A percentile compares a stretch with the other conserved stretches of the same genome.
Evolutionary conservation across 139 green algal species (phyloP).

Genomic region (Axilococcus clingmanii): DNA sequence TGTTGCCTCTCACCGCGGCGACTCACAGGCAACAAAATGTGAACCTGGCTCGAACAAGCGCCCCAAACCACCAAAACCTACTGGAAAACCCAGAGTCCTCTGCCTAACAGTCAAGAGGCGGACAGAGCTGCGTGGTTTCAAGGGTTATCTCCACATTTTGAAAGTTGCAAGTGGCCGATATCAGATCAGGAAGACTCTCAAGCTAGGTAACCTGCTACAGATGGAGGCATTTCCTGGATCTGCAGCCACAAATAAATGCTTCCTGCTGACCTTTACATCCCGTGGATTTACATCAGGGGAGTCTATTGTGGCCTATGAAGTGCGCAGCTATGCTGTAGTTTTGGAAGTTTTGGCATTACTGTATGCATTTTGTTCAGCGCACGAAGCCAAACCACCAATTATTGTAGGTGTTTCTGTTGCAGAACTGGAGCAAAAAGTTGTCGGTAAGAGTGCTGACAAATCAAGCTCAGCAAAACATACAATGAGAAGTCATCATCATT

Average conservation of each 20-base stretch:
- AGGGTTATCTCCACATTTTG: constrained; percentile 32
- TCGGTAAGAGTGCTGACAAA: too few relatives aligned
- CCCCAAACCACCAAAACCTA: constrained; percentile 14
- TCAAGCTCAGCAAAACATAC: constrained; percentile 18
- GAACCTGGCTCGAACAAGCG: neutral
- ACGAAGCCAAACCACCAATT: neutral
- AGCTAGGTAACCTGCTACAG: constrained; percentile 23
- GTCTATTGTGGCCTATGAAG: constrained; percentile 17
- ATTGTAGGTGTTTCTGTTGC: neutral
- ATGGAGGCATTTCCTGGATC: constrained; percentile 25
- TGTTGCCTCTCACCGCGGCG: neutral
- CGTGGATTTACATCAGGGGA: constrained; percentile 29
- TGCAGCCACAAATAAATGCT: constrained; percentile 1
- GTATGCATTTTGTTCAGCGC: constrained; percentile 32
- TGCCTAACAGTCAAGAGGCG: constrained; percentile 40
- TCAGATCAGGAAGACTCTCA: constrained; percentile 29
- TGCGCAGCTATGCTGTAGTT: neutral
- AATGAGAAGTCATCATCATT: constrained; percentile 18
- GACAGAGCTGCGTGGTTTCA: constrained; percentile 29
- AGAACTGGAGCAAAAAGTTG: too few relatives aligned
- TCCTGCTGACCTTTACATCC: constrained; percentile 29
- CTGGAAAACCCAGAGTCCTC: constrained; percentile 35
- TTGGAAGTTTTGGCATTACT: constrained; percentile 29
- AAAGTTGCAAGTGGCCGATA: constrained; percentile 21
- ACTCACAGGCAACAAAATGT: constrained; percentile 24